Percentiles rank a stretch among this genome's conserved stretches.
Conservation (phyloP, 495 filamentous ascomycete species). For the Neurospora sublineolata region DNA sequence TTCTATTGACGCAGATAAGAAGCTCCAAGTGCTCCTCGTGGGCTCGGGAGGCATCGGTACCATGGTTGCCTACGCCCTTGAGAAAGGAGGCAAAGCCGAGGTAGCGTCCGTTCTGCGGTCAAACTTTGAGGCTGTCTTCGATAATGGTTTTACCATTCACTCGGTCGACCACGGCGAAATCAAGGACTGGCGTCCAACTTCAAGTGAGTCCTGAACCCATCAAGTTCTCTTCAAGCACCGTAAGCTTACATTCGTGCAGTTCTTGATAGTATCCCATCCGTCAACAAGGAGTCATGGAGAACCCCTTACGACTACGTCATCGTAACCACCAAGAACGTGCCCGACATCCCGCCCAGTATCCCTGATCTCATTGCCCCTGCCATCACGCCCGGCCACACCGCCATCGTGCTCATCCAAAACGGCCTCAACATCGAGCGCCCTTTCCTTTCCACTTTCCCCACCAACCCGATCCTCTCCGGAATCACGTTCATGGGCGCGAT, state of each 20-base stretch:
- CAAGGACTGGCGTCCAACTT: conserved; percentile 18
- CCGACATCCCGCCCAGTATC: conserved; percentile 26
- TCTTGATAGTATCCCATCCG: conserved; percentile 28
- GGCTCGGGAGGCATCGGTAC: conserved; percentile 30
- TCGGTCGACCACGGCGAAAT: conserved; percentile 25
- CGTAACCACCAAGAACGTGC: conserved; percentile 40
- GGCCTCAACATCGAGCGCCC: conserved; percentile 53
- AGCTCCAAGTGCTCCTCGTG: conserved; percentile 24
- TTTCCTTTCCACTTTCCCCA: conserved; percentile 36
- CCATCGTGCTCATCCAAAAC: conserved; percentile 50
- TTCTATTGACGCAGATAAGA: conserved; percentile 1
- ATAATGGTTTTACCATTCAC: conserved; percentile 19
- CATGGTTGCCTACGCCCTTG: conserved; percentile 28
- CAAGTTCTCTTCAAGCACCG: neutral
- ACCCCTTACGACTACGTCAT: conserved; percentile 40
- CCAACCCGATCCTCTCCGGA: conserved; percentile 40
- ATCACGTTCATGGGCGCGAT: conserved; percentile 40
- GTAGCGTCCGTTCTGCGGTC: conserved; percentile 29
- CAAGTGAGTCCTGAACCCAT: conserved; percentile 6
- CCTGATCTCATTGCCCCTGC: conserved; percentile 35
- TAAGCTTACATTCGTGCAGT: conserved; percentile 13
- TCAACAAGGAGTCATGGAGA: conserved; percentile 12
- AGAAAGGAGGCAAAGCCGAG: conserved; percentile 13
- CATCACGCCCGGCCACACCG: conserved; percentile 35
- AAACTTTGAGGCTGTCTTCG: conserved; percentile 20